phyloP scores from a whole-genome alignment of 495 filamentous ascomycete species.

The Xylaria intraflava region DNA sequence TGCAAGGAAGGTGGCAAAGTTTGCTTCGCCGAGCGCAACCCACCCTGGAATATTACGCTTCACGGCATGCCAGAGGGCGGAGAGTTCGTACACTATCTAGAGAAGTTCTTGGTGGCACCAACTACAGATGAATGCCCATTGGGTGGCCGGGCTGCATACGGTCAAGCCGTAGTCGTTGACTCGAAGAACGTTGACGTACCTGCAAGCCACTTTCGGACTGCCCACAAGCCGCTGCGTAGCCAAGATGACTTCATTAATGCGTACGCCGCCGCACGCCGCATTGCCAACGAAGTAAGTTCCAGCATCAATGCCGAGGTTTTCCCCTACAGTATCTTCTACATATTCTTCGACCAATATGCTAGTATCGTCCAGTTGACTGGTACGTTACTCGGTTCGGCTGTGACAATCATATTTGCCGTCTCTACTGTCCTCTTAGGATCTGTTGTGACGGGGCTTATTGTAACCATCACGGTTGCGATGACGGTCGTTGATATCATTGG shows the following conservation, averaged over 20 bases:
- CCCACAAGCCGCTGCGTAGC: constrained; percentile 74
- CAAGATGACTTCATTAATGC: constrained; percentile 93
- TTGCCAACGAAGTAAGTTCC: constrained; percentile 63
- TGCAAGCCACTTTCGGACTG: constrained; percentile 86
- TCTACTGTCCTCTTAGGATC: constrained; percentile 78
- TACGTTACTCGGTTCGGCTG: constrained; percentile 70
- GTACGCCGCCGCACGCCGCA: constrained; percentile 84
- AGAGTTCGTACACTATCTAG: constrained; percentile 79
- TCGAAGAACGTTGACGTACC: constrained; percentile 53
- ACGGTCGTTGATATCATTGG: constrained; percentile 91
- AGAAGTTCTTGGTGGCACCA: constrained; percentile 74
- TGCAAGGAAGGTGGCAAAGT: constrained; percentile 58
- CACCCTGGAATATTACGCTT: constrained; percentile 81
- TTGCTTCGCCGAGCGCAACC: constrained; percentile 71
- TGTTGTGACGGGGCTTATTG: constrained; percentile 68
- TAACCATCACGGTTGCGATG: constrained; percentile 84
- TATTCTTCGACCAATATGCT: constrained; percentile 97
- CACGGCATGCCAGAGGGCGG: constrained; percentile 84
- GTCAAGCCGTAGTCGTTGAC: constrained; percentile 77
- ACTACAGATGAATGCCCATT: constrained; percentile 79
- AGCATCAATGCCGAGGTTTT: constrained; percentile 72
- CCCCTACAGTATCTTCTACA: constrained; percentile 93
- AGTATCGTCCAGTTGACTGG: constrained; percentile 73
- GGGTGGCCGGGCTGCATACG: constrained; percentile 81
- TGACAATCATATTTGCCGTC: constrained; percentile 75